Conservation (phyloP, 352 stramenopile species). For the Elongisporangium prolatum region DNA sequence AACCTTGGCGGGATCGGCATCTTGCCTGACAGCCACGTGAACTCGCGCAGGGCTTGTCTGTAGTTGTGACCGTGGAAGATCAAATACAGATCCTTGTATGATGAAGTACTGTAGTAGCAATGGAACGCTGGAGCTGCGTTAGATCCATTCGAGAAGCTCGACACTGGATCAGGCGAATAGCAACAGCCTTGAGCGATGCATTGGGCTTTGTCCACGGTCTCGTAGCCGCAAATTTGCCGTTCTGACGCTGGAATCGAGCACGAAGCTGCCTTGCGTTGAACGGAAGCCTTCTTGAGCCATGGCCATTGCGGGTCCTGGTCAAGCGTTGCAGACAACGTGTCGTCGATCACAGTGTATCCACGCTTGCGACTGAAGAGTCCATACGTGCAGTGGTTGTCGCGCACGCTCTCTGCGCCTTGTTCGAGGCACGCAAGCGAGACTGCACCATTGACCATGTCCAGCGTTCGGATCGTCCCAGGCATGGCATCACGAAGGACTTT, state of each 20-base stretch:
- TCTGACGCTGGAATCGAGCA: constrained; percentile 13
- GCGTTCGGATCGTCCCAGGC: constrained; percentile 31
- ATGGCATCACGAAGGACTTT: constrained; percentile 13
- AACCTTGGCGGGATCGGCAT: constrained; percentile 31
- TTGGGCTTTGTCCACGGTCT: constrained; percentile 12
- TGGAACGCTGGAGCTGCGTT: constrained; percentile 6
- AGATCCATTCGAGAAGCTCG: background rate
- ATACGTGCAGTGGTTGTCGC: constrained; percentile 34
- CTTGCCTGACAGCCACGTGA: constrained; percentile 22
- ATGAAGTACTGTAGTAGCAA: constrained; percentile 25
- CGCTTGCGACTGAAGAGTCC: constrained; percentile 25
- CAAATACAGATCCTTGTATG: constrained; percentile 45
- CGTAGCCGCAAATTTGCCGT: constrained; percentile 18
- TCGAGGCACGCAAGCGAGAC: constrained; percentile 23
- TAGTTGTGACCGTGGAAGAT: constrained; percentile 39
- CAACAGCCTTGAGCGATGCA: constrained; percentile 26
- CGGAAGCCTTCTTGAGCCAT: constrained; percentile 12
- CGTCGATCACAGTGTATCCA: constrained; percentile 33
- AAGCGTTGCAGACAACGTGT: constrained; percentile 19
- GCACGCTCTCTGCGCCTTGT: constrained; percentile 18
- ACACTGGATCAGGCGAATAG: constrained; percentile 4
- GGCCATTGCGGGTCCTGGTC: constrained; percentile 19
- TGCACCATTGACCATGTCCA: constrained; percentile 25
- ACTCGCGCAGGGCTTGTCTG: constrained; percentile 32
- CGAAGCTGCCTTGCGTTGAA: background rate